phyloP scores from a whole-genome alignment of 192 early-diverging fungal species.

The Polychytrium aggregatum region DNA sequence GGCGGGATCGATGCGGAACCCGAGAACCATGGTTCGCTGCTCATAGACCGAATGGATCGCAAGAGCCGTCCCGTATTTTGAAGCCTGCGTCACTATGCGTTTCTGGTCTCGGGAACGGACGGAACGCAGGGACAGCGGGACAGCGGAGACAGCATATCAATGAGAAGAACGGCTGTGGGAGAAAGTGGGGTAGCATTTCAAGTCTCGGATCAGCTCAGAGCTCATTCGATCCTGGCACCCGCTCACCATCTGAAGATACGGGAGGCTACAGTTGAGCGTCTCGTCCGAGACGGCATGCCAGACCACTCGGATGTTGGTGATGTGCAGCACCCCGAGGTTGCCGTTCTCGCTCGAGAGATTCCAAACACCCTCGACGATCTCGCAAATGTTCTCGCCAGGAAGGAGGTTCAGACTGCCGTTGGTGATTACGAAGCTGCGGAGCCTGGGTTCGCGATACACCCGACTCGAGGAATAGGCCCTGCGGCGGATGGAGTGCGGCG shows the following conservation, averaged over 20 bases:
- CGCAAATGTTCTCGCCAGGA: not conserved
- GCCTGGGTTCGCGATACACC: not conserved
- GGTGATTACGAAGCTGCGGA: not conserved
- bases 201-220: too few species aligned
- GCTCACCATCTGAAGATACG: not conserved
- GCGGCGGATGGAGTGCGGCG: not conserved
- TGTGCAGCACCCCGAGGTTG: not conserved
- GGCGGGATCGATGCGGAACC: not conserved
- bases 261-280: not conserved
- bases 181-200: too few species aligned
- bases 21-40: not conserved
- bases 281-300: not conserved
- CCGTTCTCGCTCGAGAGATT: not conserved
- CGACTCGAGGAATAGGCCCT: not conserved
- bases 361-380: not conserved
- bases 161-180: too few species aligned
- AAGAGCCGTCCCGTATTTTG: not conserved
- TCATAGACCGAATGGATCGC: not conserved
- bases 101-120: too few species aligned
- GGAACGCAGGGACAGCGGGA: too few species aligned
- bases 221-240: too few species aligned
- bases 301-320: not conserved
- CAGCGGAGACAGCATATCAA: too few species aligned
- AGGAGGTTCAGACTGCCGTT: not conserved
- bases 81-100: not conserved